Percentiles rank a stretch among this genome's conserved stretches.
These are phyloP conservation scores for Mycena rebaudengoi DNA, from an alignment of 768 basidiomycete genomes.

Conservation along the genomic window DNA sequence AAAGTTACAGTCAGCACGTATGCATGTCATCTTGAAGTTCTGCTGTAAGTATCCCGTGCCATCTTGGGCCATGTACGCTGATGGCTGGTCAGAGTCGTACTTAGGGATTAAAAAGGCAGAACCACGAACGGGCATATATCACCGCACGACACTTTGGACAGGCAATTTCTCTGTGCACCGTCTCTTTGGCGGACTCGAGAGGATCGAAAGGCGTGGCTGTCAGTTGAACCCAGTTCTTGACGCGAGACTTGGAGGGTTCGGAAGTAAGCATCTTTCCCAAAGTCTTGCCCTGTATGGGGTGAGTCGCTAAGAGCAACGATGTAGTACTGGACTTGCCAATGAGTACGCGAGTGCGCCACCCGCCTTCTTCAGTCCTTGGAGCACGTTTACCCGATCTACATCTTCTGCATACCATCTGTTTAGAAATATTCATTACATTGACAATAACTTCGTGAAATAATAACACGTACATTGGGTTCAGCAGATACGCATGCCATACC, in stretches of 20 bases:
- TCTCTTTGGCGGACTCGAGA: constrained; percentile 16
- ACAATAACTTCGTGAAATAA: neutral
- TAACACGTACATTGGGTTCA: constrained; percentile 31
- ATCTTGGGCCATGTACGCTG: constrained; percentile 49
- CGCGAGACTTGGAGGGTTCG: constrained; percentile 16
- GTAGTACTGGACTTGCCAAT: constrained; percentile 23
- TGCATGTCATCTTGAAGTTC: constrained; percentile 47
- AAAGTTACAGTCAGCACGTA: constrained; percentile 39
- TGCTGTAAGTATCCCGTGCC: constrained; percentile 60
- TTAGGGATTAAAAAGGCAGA: neutral
- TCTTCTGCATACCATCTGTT: constrained; percentile 47
- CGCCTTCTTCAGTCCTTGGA: constrained; percentile 33
- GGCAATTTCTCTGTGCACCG: constrained; percentile 26
- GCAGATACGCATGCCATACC: constrained; percentile 50
- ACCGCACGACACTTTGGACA: constrained; percentile 39
- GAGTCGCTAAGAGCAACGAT: neutral
- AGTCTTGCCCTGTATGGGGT: neutral
- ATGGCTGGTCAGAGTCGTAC: neutral
- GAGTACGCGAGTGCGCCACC: constrained; percentile 19
- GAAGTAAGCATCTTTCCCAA: constrained; percentile 4
- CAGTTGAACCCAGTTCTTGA: constrained; percentile 25
- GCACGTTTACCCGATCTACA: constrained; percentile 28
- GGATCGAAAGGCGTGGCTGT: constrained; percentile 32
- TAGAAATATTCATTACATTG: neutral
- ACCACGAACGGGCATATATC: constrained; percentile 36